These are phyloP conservation scores for Backusella liffmaniae DNA, from an alignment of 192 early-diverging fungal genomes.

Conservation along the genomic window DNA sequence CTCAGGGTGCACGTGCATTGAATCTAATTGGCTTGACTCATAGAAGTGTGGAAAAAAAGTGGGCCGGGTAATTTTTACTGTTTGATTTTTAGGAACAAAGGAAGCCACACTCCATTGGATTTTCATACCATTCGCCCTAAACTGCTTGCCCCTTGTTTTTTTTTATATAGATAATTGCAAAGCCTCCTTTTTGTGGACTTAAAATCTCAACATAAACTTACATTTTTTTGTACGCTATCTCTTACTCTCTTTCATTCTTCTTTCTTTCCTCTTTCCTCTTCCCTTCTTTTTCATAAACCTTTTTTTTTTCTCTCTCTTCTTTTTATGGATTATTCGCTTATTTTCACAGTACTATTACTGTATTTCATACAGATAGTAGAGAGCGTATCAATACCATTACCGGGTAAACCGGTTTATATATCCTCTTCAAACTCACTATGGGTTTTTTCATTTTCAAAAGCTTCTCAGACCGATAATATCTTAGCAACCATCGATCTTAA, in stretches of 20 bases:
- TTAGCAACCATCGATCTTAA: neutral
- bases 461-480: neutral
- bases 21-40: constrained; percentile 10
- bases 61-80: neutral
- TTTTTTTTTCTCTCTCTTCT: neutral
- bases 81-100: neutral
- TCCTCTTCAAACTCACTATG: neutral
- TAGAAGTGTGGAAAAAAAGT: neutral
- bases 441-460: constrained; percentile 12
- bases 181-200: constrained; percentile 2
- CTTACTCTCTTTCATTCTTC: neutral
- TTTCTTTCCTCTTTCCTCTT: neutral
- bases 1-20: neutral
- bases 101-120: neutral
- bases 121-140: neutral
- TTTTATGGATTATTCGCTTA: neutral
- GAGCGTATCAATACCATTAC: neutral
- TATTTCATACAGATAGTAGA: neutral
- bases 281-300: neutral
- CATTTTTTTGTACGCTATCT: neutral
- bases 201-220: neutral
- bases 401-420: constrained; percentile 11
- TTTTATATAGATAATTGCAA: neutral
- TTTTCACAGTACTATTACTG: neutral
- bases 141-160: neutral